Conservation (phyloP, 306 rosid species). For the Gastrolobium villosum region DNA sequence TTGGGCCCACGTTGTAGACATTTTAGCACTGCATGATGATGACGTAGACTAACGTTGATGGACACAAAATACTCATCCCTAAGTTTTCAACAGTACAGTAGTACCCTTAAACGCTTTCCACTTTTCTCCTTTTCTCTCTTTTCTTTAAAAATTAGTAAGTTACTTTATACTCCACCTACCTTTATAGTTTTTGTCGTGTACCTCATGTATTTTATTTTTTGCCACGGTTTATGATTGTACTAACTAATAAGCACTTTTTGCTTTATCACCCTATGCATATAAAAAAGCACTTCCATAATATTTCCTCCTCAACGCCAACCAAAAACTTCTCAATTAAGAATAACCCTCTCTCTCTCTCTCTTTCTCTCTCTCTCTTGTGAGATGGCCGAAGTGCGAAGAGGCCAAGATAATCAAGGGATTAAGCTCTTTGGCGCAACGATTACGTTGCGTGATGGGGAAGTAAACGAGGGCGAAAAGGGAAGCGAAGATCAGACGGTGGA, state of each 20-base stretch:
- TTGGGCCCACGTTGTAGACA: conserved; percentile 57
- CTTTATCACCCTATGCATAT: conserved; percentile 12
- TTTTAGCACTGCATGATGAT: conserved; percentile 52
- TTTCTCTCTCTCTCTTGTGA: conserved; percentile 13
- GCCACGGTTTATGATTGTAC: conserved; percentile 35
- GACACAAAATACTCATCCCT: conserved; percentile 45
- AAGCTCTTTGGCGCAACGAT: conserved; percentile 88
- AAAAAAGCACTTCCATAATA: conserved; percentile 32
- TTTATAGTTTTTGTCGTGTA: conserved; percentile 44
- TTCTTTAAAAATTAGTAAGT: conserved; percentile 24
- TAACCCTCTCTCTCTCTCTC: not conserved
- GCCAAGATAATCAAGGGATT: conserved; percentile 66
- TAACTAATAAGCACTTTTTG: conserved; percentile 49
- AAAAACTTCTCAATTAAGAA: conserved; percentile 45
- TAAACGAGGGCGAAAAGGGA: conserved; percentile 52
- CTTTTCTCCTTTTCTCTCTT: not conserved
- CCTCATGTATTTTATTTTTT: conserved; percentile 37
- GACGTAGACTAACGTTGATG: conserved; percentile 52
- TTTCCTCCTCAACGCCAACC: conserved; percentile 35
- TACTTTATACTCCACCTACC: conserved; percentile 53
- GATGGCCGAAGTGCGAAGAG: conserved; percentile 61
- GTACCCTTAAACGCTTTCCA: conserved; percentile 37
- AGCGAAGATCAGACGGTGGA: conserved; percentile 55
- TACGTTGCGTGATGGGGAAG: conserved; percentile 51
- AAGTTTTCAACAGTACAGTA: conserved; percentile 46